phyloP scores from a whole-genome alignment of 2,329 filamentous ascomycete genomes.

The Sordariomycetes sp. region DNA sequence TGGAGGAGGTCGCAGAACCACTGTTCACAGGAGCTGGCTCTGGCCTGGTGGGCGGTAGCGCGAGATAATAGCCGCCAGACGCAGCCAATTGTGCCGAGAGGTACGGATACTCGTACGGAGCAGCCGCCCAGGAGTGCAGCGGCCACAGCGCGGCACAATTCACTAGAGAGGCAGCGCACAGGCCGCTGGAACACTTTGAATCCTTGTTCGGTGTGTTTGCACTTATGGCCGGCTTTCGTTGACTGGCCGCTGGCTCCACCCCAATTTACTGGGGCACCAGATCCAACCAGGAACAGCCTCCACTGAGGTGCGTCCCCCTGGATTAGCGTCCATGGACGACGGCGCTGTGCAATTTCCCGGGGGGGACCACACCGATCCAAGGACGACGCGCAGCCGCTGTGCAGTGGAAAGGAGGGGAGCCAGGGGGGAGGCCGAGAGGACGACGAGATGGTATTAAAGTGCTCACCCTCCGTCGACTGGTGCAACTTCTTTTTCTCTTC shows the following conservation, averaged over 20 bases:
- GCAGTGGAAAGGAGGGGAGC: not conserved
- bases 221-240: no score
- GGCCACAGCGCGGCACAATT: no score
- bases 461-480: not conserved
- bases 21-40: no score
- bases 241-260: slow-evolving; percentile 2
- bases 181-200: no score
- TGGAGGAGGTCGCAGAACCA: no score
- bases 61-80: not conserved
- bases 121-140: no score
- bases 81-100: slow-evolving; percentile 2
- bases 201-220: no score
- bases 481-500: slow-evolving; percentile 11
- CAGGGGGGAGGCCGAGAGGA: no score
- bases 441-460: slow-evolving; percentile 5
- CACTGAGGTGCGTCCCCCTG: slow-evolving; percentile 4
- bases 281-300: slow-evolving; percentile 1
- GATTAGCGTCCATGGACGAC: slow-evolving; percentile 3
- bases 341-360: slow-evolving; percentile 4
- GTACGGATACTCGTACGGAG: no score
- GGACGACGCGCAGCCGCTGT: not conserved
- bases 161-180: no score
- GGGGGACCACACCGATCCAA: not conserved
- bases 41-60: no score
- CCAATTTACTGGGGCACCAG: slow-evolving; percentile 1